These are phyloP conservation scores for Dactylellina drechsleri DNA, from an alignment of 2,329 filamentous ascomycete genomes.

Conservation along the genomic window DNA sequence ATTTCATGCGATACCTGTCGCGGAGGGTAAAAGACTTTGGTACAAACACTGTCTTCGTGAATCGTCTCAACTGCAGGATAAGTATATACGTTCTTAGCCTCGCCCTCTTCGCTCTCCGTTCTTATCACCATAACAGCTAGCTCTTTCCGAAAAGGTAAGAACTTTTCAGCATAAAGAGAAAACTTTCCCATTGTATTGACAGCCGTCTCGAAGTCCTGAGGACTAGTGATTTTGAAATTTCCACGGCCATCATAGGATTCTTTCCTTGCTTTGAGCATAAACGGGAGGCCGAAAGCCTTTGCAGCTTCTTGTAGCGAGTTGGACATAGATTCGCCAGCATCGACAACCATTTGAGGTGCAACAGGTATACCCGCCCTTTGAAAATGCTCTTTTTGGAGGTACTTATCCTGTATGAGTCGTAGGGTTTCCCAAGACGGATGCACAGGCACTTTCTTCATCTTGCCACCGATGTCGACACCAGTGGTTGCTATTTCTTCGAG, in stretches of 20 bases:
- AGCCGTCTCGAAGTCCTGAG: conserved; percentile 75
- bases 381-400: conserved; percentile 84
- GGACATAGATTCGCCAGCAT: conserved; percentile 64
- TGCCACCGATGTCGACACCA: conserved; percentile 12
- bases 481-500: conserved; percentile 81
- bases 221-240: conserved; percentile 72
- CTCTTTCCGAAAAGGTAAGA: conserved; percentile 85
- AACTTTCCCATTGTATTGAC: conserved; percentile 65
- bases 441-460: conserved; percentile 61
- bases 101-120: conserved; percentile 63
- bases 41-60: conserved; percentile 95
- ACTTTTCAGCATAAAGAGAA: conserved; percentile 88
- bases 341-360: conserved; percentile 73
- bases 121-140: conserved; percentile 94
- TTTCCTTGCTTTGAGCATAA: conserved; percentile 91
- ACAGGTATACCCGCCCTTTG: conserved; percentile 74
- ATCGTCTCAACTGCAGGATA: conserved; percentile 94
- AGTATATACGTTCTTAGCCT: conserved; percentile 72
- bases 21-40: conserved; percentile 87
- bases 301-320: conserved; percentile 72
- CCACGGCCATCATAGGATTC: conserved; percentile 92
- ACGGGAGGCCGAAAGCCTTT: conserved; percentile 77
- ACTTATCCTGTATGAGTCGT: conserved; percentile 93
- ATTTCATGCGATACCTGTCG: conserved; percentile 67
- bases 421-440: conserved; percentile 89